Percentiles rank a stretch among this genome's conserved stretches.
Conservation (phyloP, 176 grass and related monocot species). For the Tuctoria greenei region DNA sequence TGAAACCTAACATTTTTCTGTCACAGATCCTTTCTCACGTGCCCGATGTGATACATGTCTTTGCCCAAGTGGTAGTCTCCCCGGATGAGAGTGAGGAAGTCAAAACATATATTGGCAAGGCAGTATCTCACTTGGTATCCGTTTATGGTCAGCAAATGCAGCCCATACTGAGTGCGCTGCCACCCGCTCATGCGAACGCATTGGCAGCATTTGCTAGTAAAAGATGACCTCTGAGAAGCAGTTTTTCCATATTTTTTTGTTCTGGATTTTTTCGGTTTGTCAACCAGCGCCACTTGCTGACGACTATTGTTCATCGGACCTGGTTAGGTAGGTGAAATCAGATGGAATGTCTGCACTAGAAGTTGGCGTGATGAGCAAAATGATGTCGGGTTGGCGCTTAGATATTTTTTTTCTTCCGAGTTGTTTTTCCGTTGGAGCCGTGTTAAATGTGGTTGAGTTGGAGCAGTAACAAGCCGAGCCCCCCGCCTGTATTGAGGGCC, state of each 20-base stretch:
- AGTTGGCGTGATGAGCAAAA: not conserved
- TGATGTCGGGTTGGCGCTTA: not conserved
- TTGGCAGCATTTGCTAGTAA: slow-evolving; percentile 77
- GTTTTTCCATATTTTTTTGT: not conserved
- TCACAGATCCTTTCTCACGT: slow-evolving; percentile 80
- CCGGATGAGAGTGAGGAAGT: slow-evolving; percentile 77
- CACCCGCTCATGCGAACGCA: slow-evolving; percentile 73
- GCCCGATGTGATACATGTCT: slow-evolving; percentile 77
- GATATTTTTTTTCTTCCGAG: not conserved
- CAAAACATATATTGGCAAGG: slow-evolving; percentile 79
- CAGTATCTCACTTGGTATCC: slow-evolving; percentile 81
- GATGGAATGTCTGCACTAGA: slow-evolving; percentile 5
- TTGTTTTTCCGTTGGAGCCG: slow-evolving; percentile 19
- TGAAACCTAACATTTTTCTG: slow-evolving; percentile 22
- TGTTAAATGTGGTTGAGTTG: slow-evolving; percentile 13
- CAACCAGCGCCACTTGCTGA: not conserved
- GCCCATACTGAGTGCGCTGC: slow-evolving; percentile 76
- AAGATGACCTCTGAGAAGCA: slow-evolving; percentile 49
- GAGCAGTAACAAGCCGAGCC: not conserved
- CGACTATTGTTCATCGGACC: not conserved
- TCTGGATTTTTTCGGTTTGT: slow-evolving; percentile 28
- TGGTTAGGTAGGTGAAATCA: slow-evolving; percentile 17
- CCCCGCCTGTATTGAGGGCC: slow-evolving; percentile 29
- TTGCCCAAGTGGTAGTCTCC: slow-evolving; percentile 87
- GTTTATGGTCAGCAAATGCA: slow-evolving; percentile 98